These are phyloP conservation scores for Candida pseudoviswanathii DNA, from an alignment of 1,139 yeast species.

Conservation along the genomic window DNA sequence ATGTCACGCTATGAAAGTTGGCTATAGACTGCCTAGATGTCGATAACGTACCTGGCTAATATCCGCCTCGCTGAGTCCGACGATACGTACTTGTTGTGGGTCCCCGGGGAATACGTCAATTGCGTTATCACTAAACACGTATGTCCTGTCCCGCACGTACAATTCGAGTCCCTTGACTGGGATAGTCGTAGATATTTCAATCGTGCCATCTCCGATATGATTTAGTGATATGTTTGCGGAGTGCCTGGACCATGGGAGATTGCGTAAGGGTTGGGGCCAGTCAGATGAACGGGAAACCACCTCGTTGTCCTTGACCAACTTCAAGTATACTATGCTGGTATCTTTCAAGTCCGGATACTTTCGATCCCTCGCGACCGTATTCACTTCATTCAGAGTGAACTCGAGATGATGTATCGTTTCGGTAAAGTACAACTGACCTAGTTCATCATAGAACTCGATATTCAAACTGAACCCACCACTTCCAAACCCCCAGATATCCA, in stretches of 20 bases:
- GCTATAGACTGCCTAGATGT: conserved; percentile 1
- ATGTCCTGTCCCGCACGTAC: conserved; percentile 24
- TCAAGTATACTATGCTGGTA: conserved; percentile 23
- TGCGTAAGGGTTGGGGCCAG: conserved; percentile 59
- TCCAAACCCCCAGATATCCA: conserved; percentile 46
- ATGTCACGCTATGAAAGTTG: neutral
- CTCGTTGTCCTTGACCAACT: conserved; percentile 18
- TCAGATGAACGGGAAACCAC: conserved; percentile 39
- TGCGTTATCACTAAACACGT: conserved; percentile 40
- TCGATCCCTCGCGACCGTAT: conserved; percentile 16
- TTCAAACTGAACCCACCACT: conserved; percentile 24
- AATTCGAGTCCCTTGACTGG: conserved; percentile 51
- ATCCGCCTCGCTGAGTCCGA: conserved; percentile 8
- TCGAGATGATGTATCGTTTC: conserved; percentile 14
- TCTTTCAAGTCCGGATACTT: conserved; percentile 23
- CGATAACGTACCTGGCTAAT: neutral
- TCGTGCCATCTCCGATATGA: conserved; percentile 20
- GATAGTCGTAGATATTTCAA: conserved; percentile 26
- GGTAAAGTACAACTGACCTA: conserved; percentile 3
- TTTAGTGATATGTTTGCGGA: conserved; percentile 11
- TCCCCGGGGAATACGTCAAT: conserved; percentile 47
- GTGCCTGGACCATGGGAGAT: conserved; percentile 27
- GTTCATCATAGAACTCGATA: conserved; percentile 29
- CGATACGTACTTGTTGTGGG: conserved; percentile 7
- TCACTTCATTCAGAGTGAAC: conserved; percentile 24